Percentiles rank a stretch among this genome's conserved stretches.
Conservation (phyloP, 2,329 filamentous ascomycete species). For the Fusarium haematococcum region DNA sequence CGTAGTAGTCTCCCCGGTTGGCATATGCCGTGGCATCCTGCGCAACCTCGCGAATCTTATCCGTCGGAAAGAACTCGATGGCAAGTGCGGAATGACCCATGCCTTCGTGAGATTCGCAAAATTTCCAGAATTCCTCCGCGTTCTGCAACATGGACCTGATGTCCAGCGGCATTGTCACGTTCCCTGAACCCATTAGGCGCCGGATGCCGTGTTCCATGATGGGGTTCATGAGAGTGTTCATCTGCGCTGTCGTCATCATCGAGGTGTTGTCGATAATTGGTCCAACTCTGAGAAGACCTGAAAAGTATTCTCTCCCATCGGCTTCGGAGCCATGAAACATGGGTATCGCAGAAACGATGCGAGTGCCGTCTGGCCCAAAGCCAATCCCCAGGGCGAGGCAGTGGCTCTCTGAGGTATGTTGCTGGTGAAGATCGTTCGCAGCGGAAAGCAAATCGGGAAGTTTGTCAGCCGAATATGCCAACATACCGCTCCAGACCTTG, state of each 20-base stretch:
- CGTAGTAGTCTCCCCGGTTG: constrained; percentile 58
- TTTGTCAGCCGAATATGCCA: constrained; percentile 43
- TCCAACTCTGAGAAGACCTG: constrained; percentile 27
- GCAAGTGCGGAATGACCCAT: constrained; percentile 43
- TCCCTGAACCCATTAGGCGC: constrained; percentile 42
- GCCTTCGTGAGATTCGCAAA: constrained; percentile 33
- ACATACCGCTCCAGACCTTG: constrained; percentile 47
- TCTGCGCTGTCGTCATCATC: constrained; percentile 36
- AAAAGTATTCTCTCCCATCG: constrained; percentile 36
- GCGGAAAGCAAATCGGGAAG: constrained; percentile 38
- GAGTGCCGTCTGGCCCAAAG: constrained; percentile 30
- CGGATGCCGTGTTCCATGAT: constrained; percentile 41
- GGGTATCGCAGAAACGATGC: constrained; percentile 35
- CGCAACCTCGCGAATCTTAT: constrained; percentile 52
- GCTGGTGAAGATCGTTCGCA: constrained; percentile 38
- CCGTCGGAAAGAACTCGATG: constrained; percentile 57
- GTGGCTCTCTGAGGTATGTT: constrained; percentile 30
- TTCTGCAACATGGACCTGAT: constrained; percentile 43
- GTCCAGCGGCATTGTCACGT: constrained; percentile 51
- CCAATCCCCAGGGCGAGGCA: constrained; percentile 43
- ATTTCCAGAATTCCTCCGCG: constrained; percentile 44
- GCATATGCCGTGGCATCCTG: constrained; percentile 56
- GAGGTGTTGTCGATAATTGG: constrained; percentile 13
- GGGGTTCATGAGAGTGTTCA: constrained; percentile 42
- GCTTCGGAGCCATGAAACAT: constrained; percentile 34